Percentiles rank a stretch among this genome's conserved stretches.
phyloP scores from a whole-genome alignment of 441 rosid species.

The Euphorbia neoarborescens region DNA sequence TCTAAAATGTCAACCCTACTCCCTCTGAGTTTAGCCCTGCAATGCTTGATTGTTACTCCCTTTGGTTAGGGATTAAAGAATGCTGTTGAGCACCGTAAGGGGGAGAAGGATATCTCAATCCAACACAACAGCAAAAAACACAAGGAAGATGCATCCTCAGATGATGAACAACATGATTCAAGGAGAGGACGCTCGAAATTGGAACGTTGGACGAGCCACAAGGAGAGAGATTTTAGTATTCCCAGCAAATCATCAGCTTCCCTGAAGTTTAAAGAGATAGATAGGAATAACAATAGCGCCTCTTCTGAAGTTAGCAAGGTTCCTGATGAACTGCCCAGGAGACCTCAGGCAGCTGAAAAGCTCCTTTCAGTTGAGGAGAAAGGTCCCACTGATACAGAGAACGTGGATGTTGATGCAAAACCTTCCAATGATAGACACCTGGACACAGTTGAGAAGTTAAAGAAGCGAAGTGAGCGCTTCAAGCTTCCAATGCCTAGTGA shows the following conservation, averaged over 20 bases:
- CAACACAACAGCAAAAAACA: constrained; percentile 47
- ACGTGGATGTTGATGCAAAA: constrained; percentile 47
- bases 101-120: constrained; percentile 30
- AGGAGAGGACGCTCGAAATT: constrained; percentile 78
- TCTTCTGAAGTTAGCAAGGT: constrained; percentile 31
- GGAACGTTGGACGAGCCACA: constrained; percentile 97
- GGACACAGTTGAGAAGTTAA: constrained; percentile 93
- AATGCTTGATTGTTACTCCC: constrained; percentile 28
- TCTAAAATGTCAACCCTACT: neutral
- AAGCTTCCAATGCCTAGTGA: constrained; percentile 90
- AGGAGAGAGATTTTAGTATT: constrained; percentile 63
- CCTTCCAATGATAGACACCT: constrained; percentile 62
- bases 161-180: constrained; percentile 68
- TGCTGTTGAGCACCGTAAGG: constrained; percentile 34
- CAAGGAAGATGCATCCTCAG: constrained; percentile 59
- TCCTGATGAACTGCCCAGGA: constrained; percentile 32
- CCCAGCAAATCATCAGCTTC: constrained; percentile 55
- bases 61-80: constrained; percentile 57
- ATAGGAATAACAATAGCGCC: constrained; percentile 37
- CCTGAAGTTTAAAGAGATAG: constrained; percentile 54
- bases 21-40: constrained; percentile 15
- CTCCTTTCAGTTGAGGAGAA: constrained; percentile 42
- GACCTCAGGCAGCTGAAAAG: constrained; percentile 33
- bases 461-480: constrained; percentile 96
- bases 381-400: constrained; percentile 39